Base-by-base conservation (phyloP, 2,329 filamentous ascomycete genomes). In the Plenodomus lindquistii region DNA sequence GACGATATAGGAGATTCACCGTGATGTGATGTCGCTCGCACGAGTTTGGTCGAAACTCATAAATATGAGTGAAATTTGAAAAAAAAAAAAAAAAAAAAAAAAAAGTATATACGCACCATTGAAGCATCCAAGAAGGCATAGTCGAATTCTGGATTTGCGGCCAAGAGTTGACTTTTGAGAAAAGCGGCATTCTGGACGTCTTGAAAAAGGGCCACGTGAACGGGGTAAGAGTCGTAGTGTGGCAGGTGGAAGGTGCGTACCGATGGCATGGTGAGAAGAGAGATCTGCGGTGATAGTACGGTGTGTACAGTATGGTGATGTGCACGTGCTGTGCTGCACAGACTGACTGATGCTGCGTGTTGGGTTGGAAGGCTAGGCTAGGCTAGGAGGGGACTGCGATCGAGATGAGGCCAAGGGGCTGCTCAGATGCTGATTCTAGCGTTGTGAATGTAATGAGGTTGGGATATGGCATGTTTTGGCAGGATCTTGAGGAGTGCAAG, bases 51-150 rank as follows among this genome's bases (percentile, higher is more conserved):
- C n/a, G n/a, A n/a, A n/a, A n/a, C n/a, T n/a, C n/a, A n/a, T n/a
- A n/a, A n/a, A n/a, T n/a, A n/a, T n/a, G n/a, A n/a, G n/a, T n/a
- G n/a, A n/a, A n/a, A n/a, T n/a, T n/a, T n/a, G n/a, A n/a, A n/a
- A n/a, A 45, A 36, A 11, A 37, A 21, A 18, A 4, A 35, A 13
- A 35, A 10, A 20, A 22, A 40, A 17, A 21, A 35, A 27, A 21
- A 40, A 21, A 31, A 24, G 37, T 38, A 22, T 1, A 10, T 17
- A 35, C 35, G 27, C 8, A 92, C 87, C 70, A 89, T 83, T 38
- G 83, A 85, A 17, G 91, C 91, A 74, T 99, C 93, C 39, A 99
- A 82, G 59, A 99, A 88, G 27, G 92, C 91, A 78, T 97, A 97
- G 73, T 97, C 91, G 63, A 92, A 97, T 8, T 87, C 86, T 10